Evolutionary conservation across 148 eudicot species (phyloP), one percentile per base, ranked within the genome.

Genomic region (Amaranthus hypochondriacus): DNA sequence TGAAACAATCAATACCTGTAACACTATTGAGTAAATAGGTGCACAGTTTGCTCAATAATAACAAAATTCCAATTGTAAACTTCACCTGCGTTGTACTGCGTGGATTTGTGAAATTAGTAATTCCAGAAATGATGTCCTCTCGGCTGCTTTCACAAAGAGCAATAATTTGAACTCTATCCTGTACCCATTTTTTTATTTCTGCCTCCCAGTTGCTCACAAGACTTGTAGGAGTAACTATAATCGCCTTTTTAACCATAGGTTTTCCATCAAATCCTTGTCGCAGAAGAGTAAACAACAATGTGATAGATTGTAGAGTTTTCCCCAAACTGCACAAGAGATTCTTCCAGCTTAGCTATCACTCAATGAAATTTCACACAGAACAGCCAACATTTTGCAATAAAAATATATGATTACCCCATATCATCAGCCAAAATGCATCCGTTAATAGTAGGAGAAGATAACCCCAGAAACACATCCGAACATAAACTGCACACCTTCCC

Each of bases 351-450:
- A 62, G n/a, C 62, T 52, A 68, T 48, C 52, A 56, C 46, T 52
- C 44, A 73, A 51, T 56, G 46, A 50, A 58, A 60, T 39, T 56
- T 43, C 48, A 75, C 69, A 56, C 53, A 62, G 46, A 42, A 69
- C 51, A 65, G 15, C 39, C 61, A 42, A 49, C 47, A 10, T 60
- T 74, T 62, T n/a, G 51, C 15, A 78, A 69, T n/a, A 66, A 52
- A 69, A 50, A 18, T 14, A 72, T 79, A 73, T 62, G 18, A 47
- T 81, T 88, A 96, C 99, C 99, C 99, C 99, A 96, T 96, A 73
- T 96, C 99, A 85, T 96, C 99, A 63, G 99, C 99, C 83, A 96
- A 78, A 81, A 96, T 96, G 96, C 99, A 96, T 64, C 99, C 99
- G 64, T 92, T 87, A 81, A 86, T 84, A 60, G 80, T 87, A 74